Base-by-base conservation (phyloP, 2,329 filamentous ascomycete species). In the Aspergillus udagawae region DNA sequence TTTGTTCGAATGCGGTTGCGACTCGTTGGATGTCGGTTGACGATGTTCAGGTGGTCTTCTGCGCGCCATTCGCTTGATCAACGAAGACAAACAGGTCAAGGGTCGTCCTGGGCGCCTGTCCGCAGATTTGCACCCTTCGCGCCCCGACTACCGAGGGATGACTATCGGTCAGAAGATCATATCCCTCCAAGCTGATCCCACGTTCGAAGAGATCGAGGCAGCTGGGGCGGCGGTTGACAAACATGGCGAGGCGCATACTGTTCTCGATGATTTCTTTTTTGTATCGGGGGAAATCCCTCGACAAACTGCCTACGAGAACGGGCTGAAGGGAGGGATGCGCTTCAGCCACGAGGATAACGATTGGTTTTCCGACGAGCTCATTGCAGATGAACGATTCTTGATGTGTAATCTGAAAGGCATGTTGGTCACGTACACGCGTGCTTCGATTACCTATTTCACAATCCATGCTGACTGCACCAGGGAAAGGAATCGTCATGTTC, bases 271-370 rank as follows among this genome's bases (percentile, higher is more conserved):
- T 32, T 79, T 77, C 63, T 84, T 84, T 56, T 69, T 83, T 0
- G 68, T 83, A n/a, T 83, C 80, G 0, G 82, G 82, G 1, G 75
- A 79, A 54, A 83, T 84, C 12, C 81, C 82, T 1, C 71, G 81
- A 3, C 66, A 67, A 3, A 82, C 80, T 0, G 55, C 69, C 4
- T 84, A 84, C 54, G 82, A 84, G 60, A 71, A 66, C 1, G 80
- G 81, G 0, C 61, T 83, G 17, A 75, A 70, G 52, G 68, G 75
- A 3, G 81, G 76, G 1, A 72, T 83, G 55, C 71, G 77, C 10
- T 80, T 76, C 58, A 73, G 75, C 17, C 63, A 67, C 27, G 61
- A 70, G 0, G 72, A 73, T 1, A 70, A 72, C 1, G 67, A 71
- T 8, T 83, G 81, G 82, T 73, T 73, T 44, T 73, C 72, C 0